Evolutionary conservation across 2,329 filamentous ascomycete genomes (phyloP).

Genomic region (Biscogniauxia sp.): DNA sequence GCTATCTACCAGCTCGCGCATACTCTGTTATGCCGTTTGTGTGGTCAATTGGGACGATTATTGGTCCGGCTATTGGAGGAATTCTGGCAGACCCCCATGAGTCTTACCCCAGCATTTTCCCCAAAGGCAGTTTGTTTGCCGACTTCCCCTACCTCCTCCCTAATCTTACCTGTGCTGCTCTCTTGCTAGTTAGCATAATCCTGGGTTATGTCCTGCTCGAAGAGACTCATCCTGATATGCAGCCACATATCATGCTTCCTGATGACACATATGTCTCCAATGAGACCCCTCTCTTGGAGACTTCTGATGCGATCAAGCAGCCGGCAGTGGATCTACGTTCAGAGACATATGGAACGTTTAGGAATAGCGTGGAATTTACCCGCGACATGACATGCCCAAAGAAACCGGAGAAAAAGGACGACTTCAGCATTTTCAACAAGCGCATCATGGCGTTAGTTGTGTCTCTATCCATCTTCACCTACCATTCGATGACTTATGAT

Average conservation of each 20-base stretch:
- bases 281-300: slow-evolving; percentile 72
- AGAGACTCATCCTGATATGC: slow-evolving; percentile 86
- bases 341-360: slow-evolving; percentile 78
- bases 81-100: slow-evolving; percentile 76
- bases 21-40: slow-evolving; percentile 94
- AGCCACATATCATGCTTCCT: slow-evolving; percentile 49
- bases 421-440: slow-evolving; percentile 49
- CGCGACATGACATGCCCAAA: slow-evolving; percentile 30
- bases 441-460: slow-evolving; percentile 73
- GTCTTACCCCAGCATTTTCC: slow-evolving; percentile 71
- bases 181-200: slow-evolving; percentile 77
- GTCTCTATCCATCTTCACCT: slow-evolving; percentile 87
- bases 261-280: slow-evolving; percentile 54
- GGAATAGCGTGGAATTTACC: slow-evolving; percentile 47
- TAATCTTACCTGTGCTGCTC: slow-evolving; percentile 75
- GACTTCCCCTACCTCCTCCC: slow-evolving; percentile 84
- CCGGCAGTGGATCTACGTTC: slow-evolving; percentile 70
- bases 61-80: slow-evolving; percentile 85
- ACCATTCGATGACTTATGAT: slow-evolving; percentile 94
- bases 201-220: slow-evolving; percentile 78
- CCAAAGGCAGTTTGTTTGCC: slow-evolving; percentile 66
- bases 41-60: slow-evolving; percentile 86
- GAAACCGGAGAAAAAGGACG: slow-evolving; percentile 34
- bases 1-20: slow-evolving; percentile 60
- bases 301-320: slow-evolving; percentile 70